Evolutionary conservation across 2,329 filamentous ascomycete genomes (phyloP), one percentile per base, ranked within the genome.

Genomic region (Aotearoamyces nothofagi): DNA sequence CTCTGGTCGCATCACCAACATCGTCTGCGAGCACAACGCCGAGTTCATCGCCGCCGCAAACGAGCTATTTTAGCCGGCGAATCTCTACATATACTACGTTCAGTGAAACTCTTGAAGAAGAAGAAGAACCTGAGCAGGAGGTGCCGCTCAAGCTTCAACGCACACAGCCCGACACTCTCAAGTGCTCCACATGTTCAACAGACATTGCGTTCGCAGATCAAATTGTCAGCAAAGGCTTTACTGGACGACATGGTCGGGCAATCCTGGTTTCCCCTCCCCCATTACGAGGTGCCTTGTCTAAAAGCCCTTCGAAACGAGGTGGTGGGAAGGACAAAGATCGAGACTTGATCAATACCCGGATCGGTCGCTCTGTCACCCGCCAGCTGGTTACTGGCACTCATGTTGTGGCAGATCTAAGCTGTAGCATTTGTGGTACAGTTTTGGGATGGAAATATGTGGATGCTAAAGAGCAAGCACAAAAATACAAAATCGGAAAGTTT

Each of bases 401-500:
- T 48, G 58, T 68, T 5, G 71, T 78, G 5, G 67, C 71, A 3
- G 72, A 78, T 49, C 71, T 77, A 27, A 57, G 49, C 26, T 78
- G 73, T 43, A 46, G 46, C 7, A 53, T 63, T 15, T 78, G 73
- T 49, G 52, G 54, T 15, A 55, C 54, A 29, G 66, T 66, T 40
- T 45, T 78, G 6, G 73, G 73, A 11, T 78, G 73, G 73, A 77
- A 77, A 49, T 78, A 78, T 42, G 58, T 77, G 24, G 66, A 73
- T 45, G 71, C 72, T 2, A 61, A 60, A 34, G 66, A 76, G 39
- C 43, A 54, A 31, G 51, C 57, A 26, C 73, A 78, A 47, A 62
- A 60, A 44, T 78, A 78, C 56, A 78, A 78, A 50, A 58, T 77
- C 27, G 71, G 71, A 39, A 78, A 77, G 48, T 78, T 68, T 45